Percentiles rank a stretch among this genome's conserved stretches.
These are phyloP conservation scores for Stipa capillata DNA, from an alignment of 176 grass and related monocot species.

Conservation along the genomic window DNA sequence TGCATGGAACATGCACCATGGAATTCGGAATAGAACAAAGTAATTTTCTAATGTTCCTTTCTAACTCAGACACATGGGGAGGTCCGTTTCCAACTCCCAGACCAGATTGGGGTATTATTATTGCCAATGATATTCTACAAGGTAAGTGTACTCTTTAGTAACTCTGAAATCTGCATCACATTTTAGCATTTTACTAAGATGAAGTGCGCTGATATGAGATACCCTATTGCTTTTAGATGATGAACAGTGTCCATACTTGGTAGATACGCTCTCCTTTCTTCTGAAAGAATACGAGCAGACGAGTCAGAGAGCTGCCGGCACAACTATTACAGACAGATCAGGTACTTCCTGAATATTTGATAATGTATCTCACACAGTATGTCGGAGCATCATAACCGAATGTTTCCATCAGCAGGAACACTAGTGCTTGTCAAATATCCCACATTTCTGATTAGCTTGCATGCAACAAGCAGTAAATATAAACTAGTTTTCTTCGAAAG, in stretches of 20 bases:
- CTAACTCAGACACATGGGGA: constrained; percentile 46
- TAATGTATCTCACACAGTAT: not conserved
- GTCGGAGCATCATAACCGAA: not conserved
- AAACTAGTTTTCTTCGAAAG: constrained; percentile 42
- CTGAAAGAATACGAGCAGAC: constrained; percentile 26
- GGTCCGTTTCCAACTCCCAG: constrained; percentile 39
- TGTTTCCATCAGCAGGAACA: constrained; percentile 27
- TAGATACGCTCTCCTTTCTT: constrained; percentile 52
- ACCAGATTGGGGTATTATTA: constrained; percentile 69
- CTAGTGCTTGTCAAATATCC: constrained; percentile 33
- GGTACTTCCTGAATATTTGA: constrained; percentile 14
- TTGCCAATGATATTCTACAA: constrained; percentile 72
- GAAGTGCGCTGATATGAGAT: not conserved
- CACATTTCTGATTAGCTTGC: constrained; percentile 57
- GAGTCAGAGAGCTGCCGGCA: not conserved
- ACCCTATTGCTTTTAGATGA: constrained; percentile 33
- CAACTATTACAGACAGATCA: constrained; percentile 26
- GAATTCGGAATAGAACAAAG: not conserved
- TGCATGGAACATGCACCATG: not conserved
- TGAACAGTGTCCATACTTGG: constrained; percentile 48
- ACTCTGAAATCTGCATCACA: not conserved
- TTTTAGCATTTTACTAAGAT: not conserved
- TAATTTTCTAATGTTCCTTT: not conserved
- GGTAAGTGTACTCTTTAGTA: constrained; percentile 30
- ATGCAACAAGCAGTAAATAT: constrained; percentile 17